Evolutionary conservation across 495 filamentous ascomycete genomes (phyloP).

Genomic region (Penicillium riverlandense): DNA sequence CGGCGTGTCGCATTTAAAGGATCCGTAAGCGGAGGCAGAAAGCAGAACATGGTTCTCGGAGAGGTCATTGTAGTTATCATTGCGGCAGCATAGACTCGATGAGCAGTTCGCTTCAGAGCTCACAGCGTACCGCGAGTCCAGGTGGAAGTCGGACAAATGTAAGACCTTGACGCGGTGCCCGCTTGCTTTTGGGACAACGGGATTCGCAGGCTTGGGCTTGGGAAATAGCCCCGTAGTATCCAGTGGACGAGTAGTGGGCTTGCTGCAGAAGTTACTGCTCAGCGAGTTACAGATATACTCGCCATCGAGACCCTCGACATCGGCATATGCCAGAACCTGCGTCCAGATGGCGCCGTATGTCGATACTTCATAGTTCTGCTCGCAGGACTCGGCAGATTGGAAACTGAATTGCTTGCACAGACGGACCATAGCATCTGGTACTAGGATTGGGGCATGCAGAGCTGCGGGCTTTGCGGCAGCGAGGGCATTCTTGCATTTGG

Average conservation of each 20-base stretch:
- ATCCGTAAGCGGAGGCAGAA: conserved; percentile 48
- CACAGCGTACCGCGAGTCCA: conserved; percentile 50
- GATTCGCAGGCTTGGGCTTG: conserved; percentile 46
- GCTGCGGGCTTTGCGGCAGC: conserved; percentile 44
- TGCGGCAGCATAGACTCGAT: conserved; percentile 45
- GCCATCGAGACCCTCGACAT: conserved; percentile 49
- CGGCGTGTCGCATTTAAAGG: conserved; percentile 50
- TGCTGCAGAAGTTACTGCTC: conserved; percentile 37
- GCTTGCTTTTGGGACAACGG: conserved; percentile 32
- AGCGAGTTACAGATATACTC: conserved; percentile 51
- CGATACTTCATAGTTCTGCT: conserved; percentile 33
- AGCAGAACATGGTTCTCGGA: conserved; percentile 23
- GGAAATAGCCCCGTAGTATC: conserved; percentile 42
- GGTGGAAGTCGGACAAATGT: conserved; percentile 54
- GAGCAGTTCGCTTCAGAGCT: conserved; percentile 52
- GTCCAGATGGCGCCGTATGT: conserved; percentile 50
- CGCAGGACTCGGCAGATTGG: conserved; percentile 35
- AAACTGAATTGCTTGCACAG: conserved; percentile 42
- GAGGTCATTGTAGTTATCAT: conserved; percentile 30
- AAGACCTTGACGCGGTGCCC: conserved; percentile 51
- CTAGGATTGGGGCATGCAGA: conserved; percentile 35
- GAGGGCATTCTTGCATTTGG: conserved; percentile 46
- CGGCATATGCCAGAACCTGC: conserved; percentile 47
- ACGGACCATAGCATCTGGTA: conserved; percentile 43
- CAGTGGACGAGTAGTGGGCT: conserved; percentile 35